Evolutionary conservation across 2,329 filamentous ascomycete species (phyloP), one percentile per base, ranked within the genome.

Genomic region (Dryadomyces quercivorus): DNA sequence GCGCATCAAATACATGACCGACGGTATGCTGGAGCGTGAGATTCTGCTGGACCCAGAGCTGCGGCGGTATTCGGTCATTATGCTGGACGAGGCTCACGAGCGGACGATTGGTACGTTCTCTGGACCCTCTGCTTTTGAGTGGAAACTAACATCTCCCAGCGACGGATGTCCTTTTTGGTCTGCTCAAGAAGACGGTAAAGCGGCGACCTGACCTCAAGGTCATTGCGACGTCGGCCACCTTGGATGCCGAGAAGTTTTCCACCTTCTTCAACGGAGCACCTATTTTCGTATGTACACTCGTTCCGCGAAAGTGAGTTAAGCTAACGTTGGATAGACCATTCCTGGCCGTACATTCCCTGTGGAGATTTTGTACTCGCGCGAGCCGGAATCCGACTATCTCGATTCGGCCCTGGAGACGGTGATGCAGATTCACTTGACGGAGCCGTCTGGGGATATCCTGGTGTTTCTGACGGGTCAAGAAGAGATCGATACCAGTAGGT

Each of bases 1-100:
- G 1, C 88, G 85, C 65, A 95, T 98, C 74, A 98, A 98, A 73
- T 98, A 98, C 72, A 96, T 98, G 92, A 98, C 93, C 16, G 93
- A 98, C 64, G 93, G 93, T 69, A 97, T 97, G 88, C 80, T 98
- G 66, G 84, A 96, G 71, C 81, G 93, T 73, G 93, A 98, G 71
- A 90, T 96, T 66, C 77, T 98, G 52, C 78, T 96, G 61, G 93
- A 98, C 66, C 87, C 91, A 0, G 86, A 95, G 62, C 72, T 98
- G 60, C 86, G 80, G 64, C 82, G 87, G 60, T 98, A 98, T 66
- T 95, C 90, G 1, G 89, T 93, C 57, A 96, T 98, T 64, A 98
- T 98, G 85, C 78, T 98, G 62, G 93, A 98, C 67, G 93, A 98
- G 66, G 93, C 93, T 4, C 93, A 98, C 81, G 93, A 98, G 67